phyloP scores from a whole-genome alignment of 2,329 filamentous ascomycete genomes.

The Ascochyta rabiei region DNA sequence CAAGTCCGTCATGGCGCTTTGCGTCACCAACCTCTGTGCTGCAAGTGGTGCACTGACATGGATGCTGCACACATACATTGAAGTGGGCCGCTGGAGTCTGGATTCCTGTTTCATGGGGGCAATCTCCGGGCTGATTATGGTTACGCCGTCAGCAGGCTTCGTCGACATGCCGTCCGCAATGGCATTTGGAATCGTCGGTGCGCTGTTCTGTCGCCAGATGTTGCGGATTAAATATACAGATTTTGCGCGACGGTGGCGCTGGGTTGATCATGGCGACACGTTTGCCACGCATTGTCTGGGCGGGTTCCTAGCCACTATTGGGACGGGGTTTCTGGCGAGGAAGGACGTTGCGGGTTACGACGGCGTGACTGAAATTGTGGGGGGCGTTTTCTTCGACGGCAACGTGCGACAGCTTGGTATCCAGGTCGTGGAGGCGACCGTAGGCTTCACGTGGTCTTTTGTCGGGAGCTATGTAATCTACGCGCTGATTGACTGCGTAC shows the following conservation, averaged over 20 bases:
- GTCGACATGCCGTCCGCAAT: slow-evolving; percentile 58
- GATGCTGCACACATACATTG: slow-evolving; percentile 54
- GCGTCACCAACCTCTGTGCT: slow-evolving; percentile 58
- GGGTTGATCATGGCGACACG: slow-evolving; percentile 63
- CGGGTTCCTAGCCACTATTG: slow-evolving; percentile 58
- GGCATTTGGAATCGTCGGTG: slow-evolving; percentile 56
- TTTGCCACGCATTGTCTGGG: slow-evolving; percentile 63
- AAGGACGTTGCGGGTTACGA: slow-evolving; percentile 61
- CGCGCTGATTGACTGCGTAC: slow-evolving; percentile 59
- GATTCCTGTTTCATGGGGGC: slow-evolving; percentile 60
- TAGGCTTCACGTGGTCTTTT: slow-evolving; percentile 61
- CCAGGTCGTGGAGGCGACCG: slow-evolving; percentile 58
- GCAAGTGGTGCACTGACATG: slow-evolving; percentile 56
- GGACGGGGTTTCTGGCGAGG: slow-evolving; percentile 58
- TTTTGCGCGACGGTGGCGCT: slow-evolving; percentile 54
- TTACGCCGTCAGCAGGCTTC: slow-evolving; percentile 58
- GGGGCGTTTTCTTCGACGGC: slow-evolving; percentile 61
- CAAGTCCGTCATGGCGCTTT: slow-evolving; percentile 58
- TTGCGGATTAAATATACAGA: slow-evolving; percentile 60
- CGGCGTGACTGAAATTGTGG: slow-evolving; percentile 55
- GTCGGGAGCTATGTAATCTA: slow-evolving; percentile 56
- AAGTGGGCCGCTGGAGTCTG: slow-evolving; percentile 54
- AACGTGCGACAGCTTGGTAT: slow-evolving; percentile 58
- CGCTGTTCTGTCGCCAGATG: slow-evolving; percentile 58
- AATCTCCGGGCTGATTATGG: slow-evolving; percentile 60